Base-by-base conservation (phyloP, 352 stramenopile genomes). In the Phytophthora pini region DNA sequence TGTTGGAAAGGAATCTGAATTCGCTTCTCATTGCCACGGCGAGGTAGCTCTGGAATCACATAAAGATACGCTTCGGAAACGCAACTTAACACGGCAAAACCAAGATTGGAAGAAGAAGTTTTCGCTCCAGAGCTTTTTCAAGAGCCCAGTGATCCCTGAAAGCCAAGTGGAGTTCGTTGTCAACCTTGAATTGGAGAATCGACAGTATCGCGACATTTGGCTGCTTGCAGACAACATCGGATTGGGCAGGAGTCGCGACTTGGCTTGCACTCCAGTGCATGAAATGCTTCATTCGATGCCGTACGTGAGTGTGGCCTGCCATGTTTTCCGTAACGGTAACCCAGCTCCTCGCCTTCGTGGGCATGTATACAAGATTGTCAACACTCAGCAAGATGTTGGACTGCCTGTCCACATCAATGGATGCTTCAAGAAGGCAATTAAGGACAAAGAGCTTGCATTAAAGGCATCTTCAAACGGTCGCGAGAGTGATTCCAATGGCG, bases 81-180 rank as follows among this genome's bases (percentile, higher is more conserved):
- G 79, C 4, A 88, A 79, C 24, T 61, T 59, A 43, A 88, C 81
- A 11, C 71, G 72, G 0, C 61, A 69, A 47, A 90, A 82, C 51
- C 71, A 74, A 24, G 83, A 94, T 31, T 94, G 86, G 86, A 89
- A 88, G 61, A 90, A 88, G 39, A 90, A 89, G 46, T 92, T 90
- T 32, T 87, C 67, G 1, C 67, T 93, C 7, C 83, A 90, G 26
- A 90, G 80, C 55, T 90, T 93, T 60, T 93, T 93, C 61, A 91
- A 89, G 48, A 81, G 65, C 17, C 65, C 72, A 7, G 65, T 87
- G 8, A 79, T 69, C 0, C 84, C 81, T 26, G 81, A 90, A 58
- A 89, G 80, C 40, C 75, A 88, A 70, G 56, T 93, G 40, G 77
- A 90, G 61, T 92, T 91, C 43, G 59, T 56, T 0, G 67, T 94